Evolutionary conservation across 495 filamentous ascomycete species (phyloP).

Genomic region (Hypoxylon rickii): DNA sequence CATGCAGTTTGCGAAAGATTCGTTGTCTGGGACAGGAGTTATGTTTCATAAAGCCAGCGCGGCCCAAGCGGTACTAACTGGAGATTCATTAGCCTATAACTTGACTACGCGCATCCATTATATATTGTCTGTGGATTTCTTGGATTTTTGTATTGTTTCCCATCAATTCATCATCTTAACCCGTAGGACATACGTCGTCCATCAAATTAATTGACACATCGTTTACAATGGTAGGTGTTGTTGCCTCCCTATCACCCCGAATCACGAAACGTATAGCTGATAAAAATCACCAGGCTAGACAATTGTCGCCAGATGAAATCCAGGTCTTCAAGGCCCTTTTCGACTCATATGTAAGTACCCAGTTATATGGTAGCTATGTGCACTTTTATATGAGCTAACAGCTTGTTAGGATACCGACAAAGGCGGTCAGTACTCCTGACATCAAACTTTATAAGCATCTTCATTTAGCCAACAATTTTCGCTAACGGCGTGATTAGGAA

Average conservation of each 20-base stretch:
- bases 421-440: constrained; percentile 35
- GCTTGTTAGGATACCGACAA: constrained; percentile 39
- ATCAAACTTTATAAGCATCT: too few species aligned
- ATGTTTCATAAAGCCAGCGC: constrained; percentile 24
- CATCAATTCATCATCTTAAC: background rate
- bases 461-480: background rate
- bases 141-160: too few species aligned
- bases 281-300: too few species aligned
- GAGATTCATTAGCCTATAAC: too few species aligned
- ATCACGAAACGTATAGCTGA: too few species aligned
- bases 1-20: constrained; percentile 17
- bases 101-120: too few species aligned
- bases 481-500: constrained; percentile 31
- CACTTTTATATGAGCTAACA: background rate
- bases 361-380: background rate
- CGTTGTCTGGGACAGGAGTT: constrained; percentile 23
- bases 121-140: too few species aligned
- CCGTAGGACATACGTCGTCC: too few species aligned
- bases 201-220: too few species aligned
- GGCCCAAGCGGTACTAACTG: constrained; percentile 14
- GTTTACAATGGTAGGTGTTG: too few species aligned
- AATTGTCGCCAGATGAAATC: constrained; percentile 39
- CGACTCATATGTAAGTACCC: constrained; percentile 40
- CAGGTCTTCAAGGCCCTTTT: constrained; percentile 43
- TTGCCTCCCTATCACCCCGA: too few species aligned